These are phyloP conservation scores for Candida germanica DNA, from an alignment of 805 yeast genomes.

Conservation along the genomic window DNA sequence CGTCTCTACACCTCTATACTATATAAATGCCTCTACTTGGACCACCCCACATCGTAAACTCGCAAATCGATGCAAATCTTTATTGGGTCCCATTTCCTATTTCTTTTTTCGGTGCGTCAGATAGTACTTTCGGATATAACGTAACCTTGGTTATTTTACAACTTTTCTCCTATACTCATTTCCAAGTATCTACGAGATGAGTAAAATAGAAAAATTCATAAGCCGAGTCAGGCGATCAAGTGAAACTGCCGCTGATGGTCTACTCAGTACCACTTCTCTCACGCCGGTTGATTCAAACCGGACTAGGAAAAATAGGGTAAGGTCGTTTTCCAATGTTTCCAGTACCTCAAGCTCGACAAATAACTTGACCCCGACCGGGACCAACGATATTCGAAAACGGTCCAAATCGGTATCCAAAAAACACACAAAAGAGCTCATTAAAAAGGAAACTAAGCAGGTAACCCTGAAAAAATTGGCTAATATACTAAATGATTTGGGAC, in stretches of 20 bases:
- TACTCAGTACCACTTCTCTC: slow-evolving; percentile 5
- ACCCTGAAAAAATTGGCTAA: slow-evolving; percentile 31
- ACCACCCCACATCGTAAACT: too few relatives aligned
- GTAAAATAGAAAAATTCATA: slow-evolving; percentile 12
- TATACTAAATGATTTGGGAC: slow-evolving; percentile 33
- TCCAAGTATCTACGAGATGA: slow-evolving; percentile 4
- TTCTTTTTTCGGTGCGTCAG: too few relatives aligned
- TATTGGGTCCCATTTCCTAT: too few relatives aligned
- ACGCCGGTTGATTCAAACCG: slow-evolving; percentile 3
- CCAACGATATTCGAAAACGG: slow-evolving; percentile 9
- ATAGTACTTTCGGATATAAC: too few relatives aligned
- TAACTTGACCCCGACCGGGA: slow-evolving; percentile 3
- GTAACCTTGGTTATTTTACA: too few relatives aligned
- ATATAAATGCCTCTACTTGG: too few relatives aligned
- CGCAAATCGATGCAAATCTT: too few relatives aligned
- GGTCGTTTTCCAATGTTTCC: slow-evolving; percentile 12
- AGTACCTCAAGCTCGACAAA: slow-evolving; percentile 3
- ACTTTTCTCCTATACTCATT: too few relatives aligned
- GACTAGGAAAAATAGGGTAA: slow-evolving; percentile 9
- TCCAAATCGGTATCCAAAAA: slow-evolving; percentile 20
- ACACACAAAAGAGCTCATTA: slow-evolving; percentile 35
- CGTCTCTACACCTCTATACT: too few relatives aligned
- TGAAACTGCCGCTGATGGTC: slow-evolving; percentile 13
- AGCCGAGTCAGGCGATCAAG: slow-evolving; percentile 17
- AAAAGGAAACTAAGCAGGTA: slow-evolving; percentile 36